Percentiles rank a stretch among this genome's conserved stretches.
phyloP scores from a whole-genome alignment of 768 basidiomycete genomes.

The Suillus decipiens region DNA sequence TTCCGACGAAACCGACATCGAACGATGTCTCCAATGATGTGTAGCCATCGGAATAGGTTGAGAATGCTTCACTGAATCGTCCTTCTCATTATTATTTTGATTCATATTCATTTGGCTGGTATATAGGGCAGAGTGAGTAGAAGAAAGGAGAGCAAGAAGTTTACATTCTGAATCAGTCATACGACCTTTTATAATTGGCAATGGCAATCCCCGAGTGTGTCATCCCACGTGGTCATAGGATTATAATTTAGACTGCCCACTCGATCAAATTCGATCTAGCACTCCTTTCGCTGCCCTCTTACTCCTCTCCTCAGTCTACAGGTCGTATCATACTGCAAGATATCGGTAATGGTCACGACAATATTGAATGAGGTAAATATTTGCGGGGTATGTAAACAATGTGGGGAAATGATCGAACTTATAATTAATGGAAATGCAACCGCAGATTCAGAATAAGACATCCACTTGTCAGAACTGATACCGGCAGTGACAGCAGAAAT shows the following conservation, averaged over 20 bases:
- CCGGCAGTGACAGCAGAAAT: not conserved
- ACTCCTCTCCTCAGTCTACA: not conserved
- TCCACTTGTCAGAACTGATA: not conserved
- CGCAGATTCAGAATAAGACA: constrained; percentile 8
- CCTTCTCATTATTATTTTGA: constrained; percentile 11
- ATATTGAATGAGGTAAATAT: not conserved
- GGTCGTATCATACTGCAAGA: not conserved
- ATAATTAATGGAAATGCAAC: not conserved
- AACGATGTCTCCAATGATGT: constrained; percentile 52
- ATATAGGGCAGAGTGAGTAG: constrained; percentile 9
- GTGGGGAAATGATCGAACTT: constrained; percentile 1
- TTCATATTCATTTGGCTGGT: constrained; percentile 20
- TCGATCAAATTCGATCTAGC: not conserved
- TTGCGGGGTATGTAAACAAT: constrained; percentile 2
- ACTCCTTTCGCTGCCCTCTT: not conserved
- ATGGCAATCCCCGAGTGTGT: constrained; percentile 14
- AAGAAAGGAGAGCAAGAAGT: constrained; percentile 8
- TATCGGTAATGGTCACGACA: not conserved
- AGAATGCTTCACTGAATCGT: constrained; percentile 49
- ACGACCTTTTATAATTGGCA: constrained; percentile 19
- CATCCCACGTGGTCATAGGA: constrained; percentile 15
- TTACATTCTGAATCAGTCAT: constrained; percentile 10
- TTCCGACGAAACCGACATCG: constrained; percentile 61
- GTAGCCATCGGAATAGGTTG: constrained; percentile 64
- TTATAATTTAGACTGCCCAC: not conserved